Evolutionary conservation across 768 basidiomycete species (phyloP), one percentile per base, ranked within the genome.

Genomic region (Macrolepiota albuminosa): DNA sequence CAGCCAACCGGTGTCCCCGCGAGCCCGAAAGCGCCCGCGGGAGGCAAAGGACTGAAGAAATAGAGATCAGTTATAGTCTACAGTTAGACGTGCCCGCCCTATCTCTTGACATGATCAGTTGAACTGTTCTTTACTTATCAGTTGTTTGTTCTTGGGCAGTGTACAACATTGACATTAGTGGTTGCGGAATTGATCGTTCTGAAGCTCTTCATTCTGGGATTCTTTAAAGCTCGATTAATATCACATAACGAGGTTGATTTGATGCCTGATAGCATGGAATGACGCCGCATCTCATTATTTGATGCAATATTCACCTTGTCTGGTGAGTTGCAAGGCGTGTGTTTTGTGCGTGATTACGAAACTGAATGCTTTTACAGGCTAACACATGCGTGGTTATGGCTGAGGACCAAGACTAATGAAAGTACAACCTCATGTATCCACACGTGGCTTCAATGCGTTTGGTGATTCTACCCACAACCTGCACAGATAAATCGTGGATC

Each of bases 31-130:
- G 43, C 55, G 6, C 43, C 63, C 40, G 37, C 54, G 1, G 57
- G 63, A 36, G 50, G 54, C 26, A 64, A 64, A 34, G 54, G 8
- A 39, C 4, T 50, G 24, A 61, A 56, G 60, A 63, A 63, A 43
- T 63, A 45, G 52, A 36, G n/a, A 48, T 5, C 46, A 10, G 14
- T 18, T 6, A 24, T 29, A 21, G 11, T 56, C 26, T 37, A 9
- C 18, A 47, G 36, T 37, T 37, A 26, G 36, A 52, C 36, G 24
- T 37, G 36, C 21, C 4, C 11, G 8, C 37, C 18, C 14, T 39
- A 39, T 33, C 16, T 4, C 51, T 52, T 52, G 36, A 52, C 51
- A 37, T 52, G 24, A 40, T 40, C 26, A 13, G 10, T 40, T n/a
- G 6, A 50, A n/a, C 21, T 34, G 33, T 33, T 29, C 13, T 51